Percentiles rank a stretch among this genome's conserved stretches.
These are phyloP conservation scores for Taphrina sp. DNA, from an alignment of 1,139 yeast species.

Conservation along the genomic window DNA sequence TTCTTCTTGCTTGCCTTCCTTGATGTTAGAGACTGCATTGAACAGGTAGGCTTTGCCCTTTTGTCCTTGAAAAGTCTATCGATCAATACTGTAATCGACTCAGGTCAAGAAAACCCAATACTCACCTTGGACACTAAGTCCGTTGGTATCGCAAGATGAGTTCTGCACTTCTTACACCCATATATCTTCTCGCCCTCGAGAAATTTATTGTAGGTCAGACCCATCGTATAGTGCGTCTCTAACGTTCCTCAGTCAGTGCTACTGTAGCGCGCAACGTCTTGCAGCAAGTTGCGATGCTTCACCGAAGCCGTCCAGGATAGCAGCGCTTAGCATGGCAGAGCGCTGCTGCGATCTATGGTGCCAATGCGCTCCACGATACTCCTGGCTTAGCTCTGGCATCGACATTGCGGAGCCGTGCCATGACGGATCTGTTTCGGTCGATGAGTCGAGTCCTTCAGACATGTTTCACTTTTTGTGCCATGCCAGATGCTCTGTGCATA, in stretches of 20 bases:
- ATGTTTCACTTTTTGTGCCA: too few species aligned
- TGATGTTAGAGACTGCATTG: slow-evolving; percentile 47
- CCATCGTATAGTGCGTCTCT: slow-evolving; percentile 44
- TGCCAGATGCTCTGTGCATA: too few species aligned
- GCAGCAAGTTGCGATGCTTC: too few species aligned
- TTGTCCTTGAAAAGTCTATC: slow-evolving; percentile 47
- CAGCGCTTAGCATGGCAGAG: too few species aligned
- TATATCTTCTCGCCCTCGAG: slow-evolving; percentile 43
- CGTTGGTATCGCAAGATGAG: slow-evolving; percentile 45
- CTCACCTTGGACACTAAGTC: slow-evolving; percentile 46
- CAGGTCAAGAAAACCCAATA: slow-evolving; percentile 5
- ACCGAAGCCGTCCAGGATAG: too few species aligned
- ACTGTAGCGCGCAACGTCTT: too few species aligned
- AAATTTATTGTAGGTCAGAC: slow-evolving; percentile 43
- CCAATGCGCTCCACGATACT: too few species aligned
- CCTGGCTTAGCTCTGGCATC: too few species aligned
- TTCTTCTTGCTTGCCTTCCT: slow-evolving; percentile 43
- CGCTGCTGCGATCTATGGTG: too few species aligned
- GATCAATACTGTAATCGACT: slow-evolving; percentile 2
- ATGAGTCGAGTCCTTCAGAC: too few species aligned
- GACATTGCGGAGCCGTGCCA: too few species aligned
- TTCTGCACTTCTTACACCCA: slow-evolving; percentile 47
- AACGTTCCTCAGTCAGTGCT: not conserved
- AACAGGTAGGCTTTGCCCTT: slow-evolving; percentile 49
- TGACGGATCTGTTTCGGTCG: too few species aligned